phyloP scores from a whole-genome alignment of 2,329 filamentous ascomycete species.

The Aspergillus vadensis region DNA sequence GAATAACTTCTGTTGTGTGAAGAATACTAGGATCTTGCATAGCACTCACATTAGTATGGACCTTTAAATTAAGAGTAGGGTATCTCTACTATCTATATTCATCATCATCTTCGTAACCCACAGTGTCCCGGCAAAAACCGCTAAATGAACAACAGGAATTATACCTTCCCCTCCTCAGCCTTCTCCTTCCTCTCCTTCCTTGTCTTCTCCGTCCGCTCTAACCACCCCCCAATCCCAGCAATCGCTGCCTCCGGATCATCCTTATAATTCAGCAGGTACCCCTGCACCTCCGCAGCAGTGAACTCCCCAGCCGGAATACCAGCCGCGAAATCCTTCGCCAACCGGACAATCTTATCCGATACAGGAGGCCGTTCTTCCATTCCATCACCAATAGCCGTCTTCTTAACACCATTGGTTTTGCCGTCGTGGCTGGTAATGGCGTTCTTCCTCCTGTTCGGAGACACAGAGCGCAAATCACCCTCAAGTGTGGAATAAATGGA shows the following conservation, averaged over 20 bases:
- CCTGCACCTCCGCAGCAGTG: conserved; percentile 46
- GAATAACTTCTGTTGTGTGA: no score
- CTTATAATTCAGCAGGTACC: conserved; percentile 43
- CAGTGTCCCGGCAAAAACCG: no score
- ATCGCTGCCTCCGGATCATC: conserved; percentile 35
- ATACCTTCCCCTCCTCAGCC: neutral
- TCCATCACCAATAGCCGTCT: neutral
- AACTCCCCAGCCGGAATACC: conserved; percentile 37
- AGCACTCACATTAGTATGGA: no score
- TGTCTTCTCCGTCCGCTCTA: conserved; percentile 31
- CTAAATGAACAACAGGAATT: neutral
- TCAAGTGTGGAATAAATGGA: conserved; percentile 40
- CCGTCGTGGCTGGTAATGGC: neutral
- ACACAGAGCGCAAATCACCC: conserved; percentile 26
- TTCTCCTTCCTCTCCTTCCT: conserved; percentile 15
- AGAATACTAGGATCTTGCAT: no score
- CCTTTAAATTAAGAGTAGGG: conserved; percentile 1
- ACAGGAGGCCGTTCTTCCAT: neutral
- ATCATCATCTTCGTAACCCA: neutral
- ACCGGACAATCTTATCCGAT: conserved; percentile 20
- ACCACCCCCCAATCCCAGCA: conserved; percentile 34
- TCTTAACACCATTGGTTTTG: neutral
- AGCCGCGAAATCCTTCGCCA: conserved; percentile 37
- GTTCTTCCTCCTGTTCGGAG: neutral
- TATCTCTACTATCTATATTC: conserved; percentile 5